Conservation (phyloP, 805 yeast species). For the Candida sithepensis region DNA sequence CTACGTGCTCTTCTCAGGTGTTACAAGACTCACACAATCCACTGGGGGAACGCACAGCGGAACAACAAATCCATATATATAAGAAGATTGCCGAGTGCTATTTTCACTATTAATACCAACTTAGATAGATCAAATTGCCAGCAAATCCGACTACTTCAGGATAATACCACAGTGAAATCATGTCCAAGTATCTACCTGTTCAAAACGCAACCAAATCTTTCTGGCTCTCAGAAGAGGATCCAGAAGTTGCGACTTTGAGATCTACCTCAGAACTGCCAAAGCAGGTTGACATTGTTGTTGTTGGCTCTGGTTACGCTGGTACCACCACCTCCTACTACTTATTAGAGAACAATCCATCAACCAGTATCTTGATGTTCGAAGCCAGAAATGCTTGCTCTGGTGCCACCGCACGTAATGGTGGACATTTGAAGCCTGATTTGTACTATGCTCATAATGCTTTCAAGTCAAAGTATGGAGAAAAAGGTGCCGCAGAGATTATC, state of each 20-base stretch:
- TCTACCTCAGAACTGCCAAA: constrained; percentile 31
- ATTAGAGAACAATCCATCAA: background rate
- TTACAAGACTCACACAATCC: too few species aligned
- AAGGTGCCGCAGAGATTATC: constrained; percentile 33
- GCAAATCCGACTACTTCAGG: too few species aligned
- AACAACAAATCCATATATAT: too few species aligned
- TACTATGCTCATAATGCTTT: constrained; percentile 18
- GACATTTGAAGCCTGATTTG: constrained; percentile 40
- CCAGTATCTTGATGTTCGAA: constrained; percentile 28
- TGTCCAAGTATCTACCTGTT: constrained; percentile 14
- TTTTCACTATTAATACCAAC: too few species aligned
- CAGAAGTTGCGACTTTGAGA: constrained; percentile 13
- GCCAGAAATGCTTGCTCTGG: constrained; percentile 37
- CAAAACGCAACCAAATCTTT: constrained; percentile 20
- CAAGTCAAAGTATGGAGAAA: constrained; percentile 17
- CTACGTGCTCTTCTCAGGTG: too few species aligned
- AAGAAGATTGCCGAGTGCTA: too few species aligned
- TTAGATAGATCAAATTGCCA: too few species aligned
- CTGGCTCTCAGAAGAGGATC: constrained; percentile 23
- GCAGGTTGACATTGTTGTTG: constrained; percentile 37
- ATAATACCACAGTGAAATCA: background rate
- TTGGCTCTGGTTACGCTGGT: constrained; percentile 47
- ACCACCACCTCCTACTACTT: constrained; percentile 32
- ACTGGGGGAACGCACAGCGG: too few species aligned
- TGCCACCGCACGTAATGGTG: constrained; percentile 49